phyloP scores from a whole-genome alignment of 1,284 basidiomycete genomes.

The Puccinia coronata region DNA sequence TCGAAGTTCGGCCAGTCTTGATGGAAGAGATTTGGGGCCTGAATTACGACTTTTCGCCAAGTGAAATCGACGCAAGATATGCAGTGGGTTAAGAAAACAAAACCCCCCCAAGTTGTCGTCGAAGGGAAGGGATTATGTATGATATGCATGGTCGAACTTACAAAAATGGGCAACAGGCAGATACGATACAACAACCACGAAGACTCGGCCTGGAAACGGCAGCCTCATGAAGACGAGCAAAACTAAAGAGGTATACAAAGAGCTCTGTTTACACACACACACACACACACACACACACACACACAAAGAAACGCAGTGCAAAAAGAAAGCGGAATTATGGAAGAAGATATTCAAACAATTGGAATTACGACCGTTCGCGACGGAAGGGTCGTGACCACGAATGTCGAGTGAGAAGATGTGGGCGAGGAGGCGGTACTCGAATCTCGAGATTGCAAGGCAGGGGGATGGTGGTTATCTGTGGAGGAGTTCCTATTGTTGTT shows the following conservation, averaged over 20 bases:
- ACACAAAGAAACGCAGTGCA: no score
- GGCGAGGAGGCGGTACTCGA: no score
- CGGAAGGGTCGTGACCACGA: not conserved
- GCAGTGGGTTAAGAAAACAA: not conserved
- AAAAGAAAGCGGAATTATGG: not conserved
- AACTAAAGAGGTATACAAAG: no score
- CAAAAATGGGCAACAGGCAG: not conserved
- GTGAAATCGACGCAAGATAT: no score
- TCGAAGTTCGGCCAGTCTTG: no score
- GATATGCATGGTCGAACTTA: not conserved
- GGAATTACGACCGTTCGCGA: not conserved
- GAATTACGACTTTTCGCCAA: no score
- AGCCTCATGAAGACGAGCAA: not conserved
- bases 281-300: no score
- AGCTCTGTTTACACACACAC: not conserved
- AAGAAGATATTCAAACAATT: not conserved
- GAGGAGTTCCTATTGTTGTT: not conserved
- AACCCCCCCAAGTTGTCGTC: no score
- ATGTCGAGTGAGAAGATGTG: no score
- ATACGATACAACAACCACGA: conserved; percentile 23
- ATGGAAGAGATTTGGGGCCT: no score
- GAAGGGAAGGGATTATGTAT: not conserved
- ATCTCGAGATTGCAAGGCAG: not conserved
- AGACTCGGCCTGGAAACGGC: no score
- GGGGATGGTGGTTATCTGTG: not conserved